These are phyloP conservation scores for Citropsis articulata DNA, from an alignment of 345 rosid species.

Conservation along the genomic window DNA sequence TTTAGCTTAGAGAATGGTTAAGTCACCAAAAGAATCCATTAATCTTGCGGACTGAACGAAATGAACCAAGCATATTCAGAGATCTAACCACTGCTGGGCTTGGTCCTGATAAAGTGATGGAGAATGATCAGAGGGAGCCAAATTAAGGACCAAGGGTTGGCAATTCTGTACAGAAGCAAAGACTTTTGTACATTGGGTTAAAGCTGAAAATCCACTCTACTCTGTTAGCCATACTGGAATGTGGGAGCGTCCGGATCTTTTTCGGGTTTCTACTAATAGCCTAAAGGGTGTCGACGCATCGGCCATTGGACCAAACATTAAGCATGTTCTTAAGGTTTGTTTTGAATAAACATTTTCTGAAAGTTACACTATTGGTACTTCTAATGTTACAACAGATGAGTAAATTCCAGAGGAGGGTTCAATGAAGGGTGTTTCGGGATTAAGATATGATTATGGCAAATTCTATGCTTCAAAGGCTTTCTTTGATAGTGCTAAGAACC, in stretches of 20 bases:
- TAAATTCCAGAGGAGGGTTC: conserved; percentile 50
- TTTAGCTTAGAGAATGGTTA: conserved; percentile 46
- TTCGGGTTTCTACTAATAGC: conserved; percentile 21
- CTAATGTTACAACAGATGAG: conserved; percentile 27
- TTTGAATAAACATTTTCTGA: conserved; percentile 49
- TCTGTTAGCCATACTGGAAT: conserved; percentile 34
- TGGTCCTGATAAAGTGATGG: conserved; percentile 35
- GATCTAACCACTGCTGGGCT: conserved; percentile 57
- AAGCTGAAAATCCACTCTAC: conserved; percentile 31
- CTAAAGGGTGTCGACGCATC: conserved; percentile 39
- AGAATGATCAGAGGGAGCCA: conserved; percentile 34
- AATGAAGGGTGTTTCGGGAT: conserved; percentile 35
- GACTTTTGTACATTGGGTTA: conserved; percentile 45
- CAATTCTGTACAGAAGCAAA: conserved; percentile 32
- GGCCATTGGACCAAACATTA: conserved; percentile 15
- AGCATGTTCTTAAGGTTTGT: conserved; percentile 59
- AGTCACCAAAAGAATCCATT: conserved; percentile 40
- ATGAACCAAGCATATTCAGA: conserved; percentile 40
- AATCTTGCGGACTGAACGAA: conserved; percentile 25
- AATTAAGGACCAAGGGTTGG: conserved; percentile 22
- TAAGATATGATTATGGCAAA: conserved; percentile 71
- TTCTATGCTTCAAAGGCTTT: conserved; percentile 79
- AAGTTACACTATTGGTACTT: conserved; percentile 46
- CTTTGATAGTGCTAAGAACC: conserved; percentile 46
- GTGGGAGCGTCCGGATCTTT: conserved; percentile 65